phyloP scores from a whole-genome alignment of 257 asterid species.

The Salvia miltiorrhiza region DNA sequence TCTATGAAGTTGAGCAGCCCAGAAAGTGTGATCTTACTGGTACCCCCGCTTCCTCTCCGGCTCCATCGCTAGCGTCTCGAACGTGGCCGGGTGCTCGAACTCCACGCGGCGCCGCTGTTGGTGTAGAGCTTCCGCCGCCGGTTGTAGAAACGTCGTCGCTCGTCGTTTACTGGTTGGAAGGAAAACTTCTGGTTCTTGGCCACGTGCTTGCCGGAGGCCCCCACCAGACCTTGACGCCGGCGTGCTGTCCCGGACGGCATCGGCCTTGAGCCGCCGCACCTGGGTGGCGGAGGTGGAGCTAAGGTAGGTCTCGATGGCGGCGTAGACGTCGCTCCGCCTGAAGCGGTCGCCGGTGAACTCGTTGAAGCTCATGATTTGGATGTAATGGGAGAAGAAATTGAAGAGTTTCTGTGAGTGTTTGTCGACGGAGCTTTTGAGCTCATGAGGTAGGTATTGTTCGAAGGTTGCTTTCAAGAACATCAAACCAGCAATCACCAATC shows the following conservation, averaged over 20 bases:
- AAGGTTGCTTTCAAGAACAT: slow-evolving; percentile 29
- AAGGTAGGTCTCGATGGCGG: slow-evolving; percentile 36
- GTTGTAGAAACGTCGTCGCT: slow-evolving; percentile 29
- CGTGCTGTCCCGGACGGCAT: slow-evolving; percentile 18
- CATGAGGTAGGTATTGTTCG: slow-evolving; percentile 29
- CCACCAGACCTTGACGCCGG: slow-evolving; percentile 17
- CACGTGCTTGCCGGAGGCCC: slow-evolving; percentile 14
- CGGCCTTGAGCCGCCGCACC: slow-evolving; percentile 37
- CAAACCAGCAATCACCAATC: slow-evolving; percentile 24
- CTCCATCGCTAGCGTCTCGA: slow-evolving; percentile 34
- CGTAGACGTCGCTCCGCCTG: slow-evolving; percentile 27
- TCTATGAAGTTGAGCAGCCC: slow-evolving; percentile 45
- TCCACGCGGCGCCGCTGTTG: slow-evolving; percentile 29
- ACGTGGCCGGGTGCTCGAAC: slow-evolving; percentile 37
- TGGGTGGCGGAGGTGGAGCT: slow-evolving; percentile 34
- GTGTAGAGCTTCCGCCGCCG: slow-evolving; percentile 32
- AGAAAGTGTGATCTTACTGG: slow-evolving; percentile 35
- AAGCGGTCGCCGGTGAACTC: slow-evolving; percentile 38
- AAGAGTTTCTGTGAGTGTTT: slow-evolving; percentile 7
- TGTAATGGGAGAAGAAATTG: slow-evolving; percentile 27
- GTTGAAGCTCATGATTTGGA: slow-evolving; percentile 38
- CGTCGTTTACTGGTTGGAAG: slow-evolving; percentile 24
- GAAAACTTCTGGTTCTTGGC: slow-evolving; percentile 28
- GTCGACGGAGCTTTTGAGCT: slow-evolving; percentile 6
- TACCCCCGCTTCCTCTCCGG: slow-evolving; percentile 16